phyloP scores from a whole-genome alignment of 2,329 filamentous ascomycete genomes.

The Aspergillus tubingensis region DNA sequence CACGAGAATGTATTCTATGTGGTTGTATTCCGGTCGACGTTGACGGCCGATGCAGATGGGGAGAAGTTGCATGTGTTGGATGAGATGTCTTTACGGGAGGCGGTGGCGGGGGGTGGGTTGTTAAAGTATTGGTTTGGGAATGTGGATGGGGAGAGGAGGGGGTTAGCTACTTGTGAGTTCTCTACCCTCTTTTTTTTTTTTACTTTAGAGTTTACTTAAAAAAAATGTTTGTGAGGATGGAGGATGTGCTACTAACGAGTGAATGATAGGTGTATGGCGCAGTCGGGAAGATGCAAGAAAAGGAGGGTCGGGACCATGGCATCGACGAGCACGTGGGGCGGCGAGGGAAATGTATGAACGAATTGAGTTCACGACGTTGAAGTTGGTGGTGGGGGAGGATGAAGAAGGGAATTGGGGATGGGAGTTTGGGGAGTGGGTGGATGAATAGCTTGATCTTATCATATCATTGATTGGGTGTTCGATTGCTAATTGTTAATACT shows the following conservation, averaged over 20 bases:
- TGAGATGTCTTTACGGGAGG: conserved; percentile 76
- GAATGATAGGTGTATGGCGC: conserved; percentile 62
- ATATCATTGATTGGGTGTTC: too few relatives aligned
- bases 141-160: conserved; percentile 68
- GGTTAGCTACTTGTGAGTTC: conserved; percentile 74
- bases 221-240: not conserved
- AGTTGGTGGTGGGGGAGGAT: conserved; percentile 67
- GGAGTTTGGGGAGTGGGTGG: conserved; percentile 61
- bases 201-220: not conserved
- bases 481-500: not conserved
- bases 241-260: not conserved
- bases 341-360: conserved; percentile 56
- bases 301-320: conserved; percentile 60
- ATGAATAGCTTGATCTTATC: conserved; percentile 2
- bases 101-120: conserved; percentile 75
- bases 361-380: conserved; percentile 68
- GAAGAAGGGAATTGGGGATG: conserved; percentile 54
- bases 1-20: conserved; percentile 68
- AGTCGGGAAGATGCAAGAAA: conserved; percentile 62
- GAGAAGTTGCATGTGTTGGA: conserved; percentile 72
- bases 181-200: not conserved
- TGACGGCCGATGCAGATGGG: conserved; percentile 67
- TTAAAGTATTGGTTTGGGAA: conserved; percentile 93
- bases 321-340: conserved; percentile 54
- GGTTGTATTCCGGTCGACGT: conserved; percentile 76